phyloP scores from a whole-genome alignment of 2,329 filamentous ascomycete species.

The Mariannaea sp. region DNA sequence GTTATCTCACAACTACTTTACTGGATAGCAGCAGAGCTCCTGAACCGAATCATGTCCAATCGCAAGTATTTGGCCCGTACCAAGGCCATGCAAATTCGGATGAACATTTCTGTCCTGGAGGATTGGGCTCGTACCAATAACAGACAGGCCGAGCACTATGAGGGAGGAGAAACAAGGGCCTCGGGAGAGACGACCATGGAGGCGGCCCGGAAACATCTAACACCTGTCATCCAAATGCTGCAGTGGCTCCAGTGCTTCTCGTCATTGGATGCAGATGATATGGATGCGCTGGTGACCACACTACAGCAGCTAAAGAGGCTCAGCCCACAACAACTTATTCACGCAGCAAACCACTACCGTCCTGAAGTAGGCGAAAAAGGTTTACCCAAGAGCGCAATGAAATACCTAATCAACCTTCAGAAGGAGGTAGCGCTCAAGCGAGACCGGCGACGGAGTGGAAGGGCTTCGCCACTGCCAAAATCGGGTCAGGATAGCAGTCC shows the following conservation, averaged over 20 bases:
- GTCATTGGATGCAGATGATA: slow-evolving; percentile 80
- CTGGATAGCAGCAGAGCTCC: slow-evolving; percentile 94
- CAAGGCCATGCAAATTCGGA: slow-evolving; percentile 99
- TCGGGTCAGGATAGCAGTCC: slow-evolving; percentile 46
- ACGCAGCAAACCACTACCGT: slow-evolving; percentile 90
- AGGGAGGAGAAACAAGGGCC: slow-evolving; percentile 84
- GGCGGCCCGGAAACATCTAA: slow-evolving; percentile 79
- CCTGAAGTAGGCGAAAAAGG: slow-evolving; percentile 95
- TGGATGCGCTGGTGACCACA: slow-evolving; percentile 86
- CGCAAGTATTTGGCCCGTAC: slow-evolving; percentile 92
- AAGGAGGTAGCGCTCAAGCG: slow-evolving; percentile 70
- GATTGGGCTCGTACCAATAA: slow-evolving; percentile 97
- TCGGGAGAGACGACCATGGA: slow-evolving; percentile 89
- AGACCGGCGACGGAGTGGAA: slow-evolving; percentile 56
- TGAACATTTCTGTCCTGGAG: slow-evolving; percentile 95
- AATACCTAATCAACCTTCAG: slow-evolving; percentile 81
- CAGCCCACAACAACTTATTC: slow-evolving; percentile 85
- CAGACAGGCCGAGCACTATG: slow-evolving; percentile 91
- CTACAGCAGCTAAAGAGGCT: slow-evolving; percentile 86
- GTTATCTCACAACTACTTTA: slow-evolving; percentile 92
- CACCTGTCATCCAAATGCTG: slow-evolving; percentile 88
- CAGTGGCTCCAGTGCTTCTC: slow-evolving; percentile 99
- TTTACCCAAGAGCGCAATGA: slow-evolving; percentile 83
- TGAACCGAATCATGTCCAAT: slow-evolving; percentile 97
- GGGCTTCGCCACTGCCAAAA: slow-evolving; percentile 48